Base-by-base conservation (phyloP, 139 green algal genomes). In the Marvania coccoides region DNA sequence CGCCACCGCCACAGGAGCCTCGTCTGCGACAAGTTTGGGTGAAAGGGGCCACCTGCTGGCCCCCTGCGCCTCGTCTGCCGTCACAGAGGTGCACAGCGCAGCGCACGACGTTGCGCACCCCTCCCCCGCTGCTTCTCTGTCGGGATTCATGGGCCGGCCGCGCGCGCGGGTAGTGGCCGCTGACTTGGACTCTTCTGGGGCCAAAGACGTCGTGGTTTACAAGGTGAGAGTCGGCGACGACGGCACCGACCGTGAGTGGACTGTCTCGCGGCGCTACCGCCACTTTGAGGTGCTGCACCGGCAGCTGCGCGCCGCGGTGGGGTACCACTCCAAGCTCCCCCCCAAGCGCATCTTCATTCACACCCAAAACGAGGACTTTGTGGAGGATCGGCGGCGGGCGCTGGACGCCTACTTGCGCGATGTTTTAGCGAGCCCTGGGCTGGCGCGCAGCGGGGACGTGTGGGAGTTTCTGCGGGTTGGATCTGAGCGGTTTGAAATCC, bases 221-320 rank as follows among this genome's bases (percentile, higher is more conserved):
- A 82, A 82, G 61, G 65, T 80, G 31, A 48, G 55, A 47, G 30
- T 90, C 40, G 75, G 72, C 2, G 82, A 90, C 37, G 63, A 66
- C 3, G 67, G 19, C 15, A 30, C 8, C 0, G n/a, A n/a, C n/a
- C 42, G 33, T 0, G 81, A 90, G 73, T 91, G 85, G 85, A 88
- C 85, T 30, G 74, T 91, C 13, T 67, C 72, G 19, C 69, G 85
- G 34, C 71, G 85, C 15, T 90, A 84, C 69, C 81, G 83, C 26
- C 80, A 88, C 60, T 91, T 91, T 75, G 85, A 91, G 76, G 47
- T 63, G 9, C 74, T 91, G 39, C 85, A 91, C 72, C 76, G 81
- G 42, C 59, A 65, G 30, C 74, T 90, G 30, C 38, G 69, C 8
- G n/a, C 70, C 24, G 40, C 48, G 26, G 26, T 58, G 2, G 38